Base-by-base conservation (phyloP, 225 moss, liverwort and hornwort genomes). In the Pseudisothecium myosuroides region DNA sequence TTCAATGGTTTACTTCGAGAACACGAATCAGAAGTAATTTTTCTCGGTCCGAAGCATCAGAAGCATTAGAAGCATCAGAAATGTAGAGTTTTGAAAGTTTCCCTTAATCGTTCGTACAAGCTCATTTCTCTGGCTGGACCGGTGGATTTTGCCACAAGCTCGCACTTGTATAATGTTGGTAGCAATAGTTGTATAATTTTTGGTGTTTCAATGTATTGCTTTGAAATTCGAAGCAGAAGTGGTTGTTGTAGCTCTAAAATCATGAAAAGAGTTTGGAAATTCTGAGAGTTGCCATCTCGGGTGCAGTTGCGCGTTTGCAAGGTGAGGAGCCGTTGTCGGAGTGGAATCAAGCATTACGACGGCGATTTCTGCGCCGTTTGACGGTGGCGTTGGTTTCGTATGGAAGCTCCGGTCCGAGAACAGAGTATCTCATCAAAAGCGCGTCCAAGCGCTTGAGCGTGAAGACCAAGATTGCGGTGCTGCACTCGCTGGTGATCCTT, bases 381-480 rank as follows among this genome's bases (percentile, higher is more conserved):
- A 91, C 94, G 22, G 29, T 92, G 37, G 92, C 94, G 47, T 89
- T 96, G 86, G 85, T 95, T 39, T 90, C 94, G 10, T 95, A 92
- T 60, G 96, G 96, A 78, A 93, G 96, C 83, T 96, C 96, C 17
- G 91, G 89, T 18, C 89, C 94, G 24, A 94, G 95, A 87, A 91
- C 92, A 37, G 95, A 96, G 89, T 96, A 93, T 83, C 92, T 96
- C n/a, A 90, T 94, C 26, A 88, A 88, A 72, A 85, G 80, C 61
- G 94, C 93, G 69, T 93, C 95, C 61, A 91, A 95, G 85, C 92
- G 94, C 36, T 91, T 96, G 88, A 76, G 92, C 5, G 91, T 92
- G 84, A 89, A 95, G 87, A 88, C 92, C 23, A 89, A 93, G 91
- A 92, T 95, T 83, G 93, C 95, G 73, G 92, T 96, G 80, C 88